Conservation (phyloP, 805 yeast genomes). For the Suhomyces kilbournensis region DNA sequence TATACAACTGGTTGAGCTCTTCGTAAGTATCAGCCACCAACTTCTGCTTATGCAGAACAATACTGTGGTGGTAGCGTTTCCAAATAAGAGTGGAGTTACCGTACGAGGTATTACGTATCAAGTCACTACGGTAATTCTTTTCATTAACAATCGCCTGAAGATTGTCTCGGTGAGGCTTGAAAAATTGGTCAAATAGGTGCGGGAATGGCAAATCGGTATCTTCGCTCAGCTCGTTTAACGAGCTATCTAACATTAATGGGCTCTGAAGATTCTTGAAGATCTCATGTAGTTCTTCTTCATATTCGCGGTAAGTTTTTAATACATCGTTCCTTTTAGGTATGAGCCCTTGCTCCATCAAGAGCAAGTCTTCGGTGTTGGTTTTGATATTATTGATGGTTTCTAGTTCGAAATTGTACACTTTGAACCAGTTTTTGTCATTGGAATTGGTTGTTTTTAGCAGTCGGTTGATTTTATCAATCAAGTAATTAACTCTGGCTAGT, state of each 20-base stretch:
- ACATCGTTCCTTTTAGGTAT: conserved; percentile 14
- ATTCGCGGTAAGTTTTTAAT: conserved; percentile 19
- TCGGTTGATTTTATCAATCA: conserved; percentile 21
- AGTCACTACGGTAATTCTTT: conserved; percentile 25
- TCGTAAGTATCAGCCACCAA: conserved; percentile 23
- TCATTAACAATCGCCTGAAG: conserved; percentile 26
- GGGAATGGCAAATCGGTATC: conserved; percentile 18
- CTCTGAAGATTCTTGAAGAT: conserved; percentile 28
- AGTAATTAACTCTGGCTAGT: conserved; percentile 24
- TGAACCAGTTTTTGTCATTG: conserved; percentile 33
- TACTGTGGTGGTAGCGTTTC: conserved; percentile 29
- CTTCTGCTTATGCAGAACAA: conserved; percentile 22
- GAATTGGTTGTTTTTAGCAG: conserved; percentile 24
- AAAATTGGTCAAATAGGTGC: conserved; percentile 18
- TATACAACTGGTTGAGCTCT: conserved; percentile 26
- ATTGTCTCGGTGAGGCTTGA: conserved; percentile 20
- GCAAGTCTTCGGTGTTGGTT: conserved; percentile 30
- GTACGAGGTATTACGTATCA: conserved; percentile 18
- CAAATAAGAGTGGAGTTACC: conserved; percentile 30
- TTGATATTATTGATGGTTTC: conserved; percentile 32
- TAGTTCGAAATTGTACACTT: conserved; percentile 31
- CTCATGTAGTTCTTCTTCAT: conserved; percentile 30
- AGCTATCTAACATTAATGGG: conserved; percentile 33
- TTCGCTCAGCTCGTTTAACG: conserved; percentile 14
- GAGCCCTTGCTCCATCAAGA: conserved; percentile 12